Conservation (phyloP, 2,329 filamentous ascomycete genomes). For the Diplodia seriata region DNA sequence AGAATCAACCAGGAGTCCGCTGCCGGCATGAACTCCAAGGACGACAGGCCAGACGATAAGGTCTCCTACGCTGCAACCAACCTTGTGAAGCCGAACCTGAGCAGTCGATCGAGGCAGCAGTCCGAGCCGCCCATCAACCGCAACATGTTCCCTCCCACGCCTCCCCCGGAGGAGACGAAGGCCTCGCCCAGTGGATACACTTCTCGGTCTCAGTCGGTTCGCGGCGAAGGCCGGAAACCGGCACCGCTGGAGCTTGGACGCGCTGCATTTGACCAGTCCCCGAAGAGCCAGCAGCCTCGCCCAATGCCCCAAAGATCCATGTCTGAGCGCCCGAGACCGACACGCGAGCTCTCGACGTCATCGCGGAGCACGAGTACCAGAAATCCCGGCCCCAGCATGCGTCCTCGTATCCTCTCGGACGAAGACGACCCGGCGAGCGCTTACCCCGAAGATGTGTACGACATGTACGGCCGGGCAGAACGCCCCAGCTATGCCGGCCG, state of each 20-base stretch:
- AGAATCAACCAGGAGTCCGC: constrained; percentile 58
- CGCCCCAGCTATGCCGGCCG: constrained; percentile 39
- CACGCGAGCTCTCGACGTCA: constrained; percentile 45
- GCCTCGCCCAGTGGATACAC: constrained; percentile 33
- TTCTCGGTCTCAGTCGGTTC: constrained; percentile 56
- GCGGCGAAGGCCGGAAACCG: constrained; percentile 56
- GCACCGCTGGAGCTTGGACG: constrained; percentile 57
- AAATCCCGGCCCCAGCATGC: constrained; percentile 36
- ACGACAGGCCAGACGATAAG: constrained; percentile 82
- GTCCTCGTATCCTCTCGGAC: constrained; percentile 46
- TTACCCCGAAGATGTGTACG: constrained; percentile 67
- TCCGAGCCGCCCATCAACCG: constrained; percentile 81
- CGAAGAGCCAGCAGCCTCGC: constrained; percentile 40
- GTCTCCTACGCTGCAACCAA: constrained; percentile 93
- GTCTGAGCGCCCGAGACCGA: constrained; percentile 52
- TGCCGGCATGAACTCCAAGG: constrained; percentile 61
- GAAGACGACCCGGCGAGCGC: constrained; percentile 61
- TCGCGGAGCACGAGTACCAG: constrained; percentile 36
- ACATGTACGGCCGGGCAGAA: constrained; percentile 65
- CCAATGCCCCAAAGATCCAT: constrained; percentile 49
- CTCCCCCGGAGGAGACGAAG: constrained; percentile 84
- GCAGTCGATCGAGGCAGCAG: constrained; percentile 77
- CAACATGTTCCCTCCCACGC: constrained; percentile 95
- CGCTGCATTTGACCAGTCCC: constrained; percentile 55
- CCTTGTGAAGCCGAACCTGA: constrained; percentile 84